Evolutionary conservation across 805 yeast species (phyloP), one percentile per base, ranked within the genome.

Genomic region (Spathaspora passalidarum): DNA sequence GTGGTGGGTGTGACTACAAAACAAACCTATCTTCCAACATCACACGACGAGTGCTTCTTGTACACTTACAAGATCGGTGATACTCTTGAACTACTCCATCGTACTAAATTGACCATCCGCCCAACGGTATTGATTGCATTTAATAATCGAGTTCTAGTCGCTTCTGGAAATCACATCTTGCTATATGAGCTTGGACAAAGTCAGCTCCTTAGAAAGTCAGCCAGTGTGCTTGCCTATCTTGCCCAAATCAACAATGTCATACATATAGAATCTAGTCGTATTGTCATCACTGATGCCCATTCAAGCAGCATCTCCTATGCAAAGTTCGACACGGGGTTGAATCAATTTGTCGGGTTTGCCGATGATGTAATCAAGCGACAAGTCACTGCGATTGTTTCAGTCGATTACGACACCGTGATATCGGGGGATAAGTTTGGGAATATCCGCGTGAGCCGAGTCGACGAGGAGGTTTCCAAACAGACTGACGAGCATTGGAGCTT

Each of bases 371-470:
- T 84, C 32, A 73, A 82, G 26, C 69, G 97, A 25, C 86, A 85
- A 56, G 73, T 85, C 3, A 84, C 95, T 0, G 54, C 81, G 2
- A 54, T 85, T 37, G 57, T 72, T 2, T 65, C 80, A 51, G 64
- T 94, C 4, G 98, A 94, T 60, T 78, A 80, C 50, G 81, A 81
- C 46, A 89, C 97, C 0, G 79, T 86, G 1, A 68, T 86, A 35
- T 88, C 88, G 1, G 96, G 96, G 11, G 98, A 94, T 60, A 84
- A 82, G 57, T 89, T 86, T 64, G 97, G 98, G 0, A 88, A 85
- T 54, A 40, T 90, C 0, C 82, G 84, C 63, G 76, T 87, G 1
- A 64, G 88, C 35, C 68, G 97, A 48, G 63, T 85, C 35, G 79
- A 85, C 0, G 65, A 65, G n/a, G 66, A 72, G 4, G 68, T 73